These are phyloP conservation scores for Albatrellus sp. DNA, from an alignment of 1,284 basidiomycete species.

Conservation along the genomic window DNA sequence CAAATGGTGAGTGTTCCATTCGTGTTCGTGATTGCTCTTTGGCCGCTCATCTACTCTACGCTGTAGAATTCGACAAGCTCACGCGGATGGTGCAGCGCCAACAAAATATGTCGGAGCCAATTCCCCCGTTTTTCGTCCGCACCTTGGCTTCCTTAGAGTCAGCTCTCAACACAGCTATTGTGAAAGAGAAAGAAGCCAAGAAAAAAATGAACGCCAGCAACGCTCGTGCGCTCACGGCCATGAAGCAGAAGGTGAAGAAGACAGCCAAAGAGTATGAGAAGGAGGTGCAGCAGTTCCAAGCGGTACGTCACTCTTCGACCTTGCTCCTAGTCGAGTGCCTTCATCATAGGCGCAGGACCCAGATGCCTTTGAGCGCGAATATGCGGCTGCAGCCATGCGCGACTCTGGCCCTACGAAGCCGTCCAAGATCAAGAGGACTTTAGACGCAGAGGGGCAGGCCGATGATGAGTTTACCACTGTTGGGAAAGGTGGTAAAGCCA, in stretches of 20 bases:
- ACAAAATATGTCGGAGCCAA: constrained; percentile 75
- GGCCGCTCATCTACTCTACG: constrained; percentile 4
- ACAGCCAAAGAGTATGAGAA: constrained; percentile 81
- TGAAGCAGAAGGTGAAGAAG: constrained; percentile 97
- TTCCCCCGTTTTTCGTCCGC: constrained; percentile 82
- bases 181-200: constrained; percentile 82
- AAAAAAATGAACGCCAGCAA: constrained; percentile 98
- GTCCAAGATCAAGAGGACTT: constrained; percentile 29
- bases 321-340: neutral
- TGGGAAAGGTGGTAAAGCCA: constrained; percentile 79
- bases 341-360: constrained; percentile 53
- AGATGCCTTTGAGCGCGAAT: constrained; percentile 78
- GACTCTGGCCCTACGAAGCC: constrained; percentile 26
- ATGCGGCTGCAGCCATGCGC: constrained; percentile 41
- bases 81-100: constrained; percentile 84
- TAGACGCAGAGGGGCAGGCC: constrained; percentile 32
- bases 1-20: constrained; percentile 48
- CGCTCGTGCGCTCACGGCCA: constrained; percentile 87
- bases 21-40: constrained; percentile 6
- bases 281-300: constrained; percentile 70
- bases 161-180: constrained; percentile 62
- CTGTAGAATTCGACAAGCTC: constrained; percentile 91
- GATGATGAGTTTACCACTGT: constrained; percentile 84
- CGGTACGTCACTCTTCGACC: constrained; percentile 33
- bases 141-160: constrained; percentile 70